These are phyloP conservation scores for Puya raimondii DNA, from an alignment of 176 grass and related monocot species.

Conservation along the genomic window DNA sequence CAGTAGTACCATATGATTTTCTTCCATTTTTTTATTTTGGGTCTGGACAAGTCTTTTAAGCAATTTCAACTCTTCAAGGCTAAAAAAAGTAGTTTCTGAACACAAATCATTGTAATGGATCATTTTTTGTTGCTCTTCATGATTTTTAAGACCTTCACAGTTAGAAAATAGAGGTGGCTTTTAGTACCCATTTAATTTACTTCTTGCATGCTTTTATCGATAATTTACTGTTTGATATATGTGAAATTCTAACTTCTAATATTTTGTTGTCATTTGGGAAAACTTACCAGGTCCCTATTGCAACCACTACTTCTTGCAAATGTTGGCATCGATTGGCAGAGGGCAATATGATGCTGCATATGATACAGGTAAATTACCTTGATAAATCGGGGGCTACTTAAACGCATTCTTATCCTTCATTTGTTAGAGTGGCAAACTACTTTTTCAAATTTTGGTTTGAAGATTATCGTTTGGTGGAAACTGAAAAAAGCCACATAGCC, in stretches of 20 bases:
- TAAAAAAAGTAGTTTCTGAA: too few relatives aligned
- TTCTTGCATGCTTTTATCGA: not conserved
- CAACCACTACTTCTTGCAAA: conserved; percentile 91
- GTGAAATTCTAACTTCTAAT: conserved; percentile 12
- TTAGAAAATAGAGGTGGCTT: too few relatives aligned
- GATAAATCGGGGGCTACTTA: not conserved
- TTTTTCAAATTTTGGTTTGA: too few relatives aligned
- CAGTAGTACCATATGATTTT: too few relatives aligned
- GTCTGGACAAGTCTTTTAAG: not conserved
- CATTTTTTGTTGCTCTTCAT: too few relatives aligned
- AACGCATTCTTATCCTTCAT: conserved; percentile 8
- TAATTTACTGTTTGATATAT: conserved; percentile 2
- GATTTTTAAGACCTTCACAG: not conserved
- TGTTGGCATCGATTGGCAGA: conserved; percentile 81
- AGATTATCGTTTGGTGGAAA: too few relatives aligned
- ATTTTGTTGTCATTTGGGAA: conserved; percentile 17
- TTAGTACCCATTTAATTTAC: not conserved
- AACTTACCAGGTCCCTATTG: conserved; percentile 69
- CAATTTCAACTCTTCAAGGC: not conserved
- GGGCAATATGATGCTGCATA: conserved; percentile 79
- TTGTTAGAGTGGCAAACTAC: conserved; percentile 5
- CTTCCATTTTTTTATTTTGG: not conserved
- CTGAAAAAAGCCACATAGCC: too few relatives aligned
- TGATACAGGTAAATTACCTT: conserved; percentile 39
- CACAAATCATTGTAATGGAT: too few relatives aligned